Conservation (phyloP, 371 early-diverging fungal species). For the Rhizomucor miehei region DNA sequence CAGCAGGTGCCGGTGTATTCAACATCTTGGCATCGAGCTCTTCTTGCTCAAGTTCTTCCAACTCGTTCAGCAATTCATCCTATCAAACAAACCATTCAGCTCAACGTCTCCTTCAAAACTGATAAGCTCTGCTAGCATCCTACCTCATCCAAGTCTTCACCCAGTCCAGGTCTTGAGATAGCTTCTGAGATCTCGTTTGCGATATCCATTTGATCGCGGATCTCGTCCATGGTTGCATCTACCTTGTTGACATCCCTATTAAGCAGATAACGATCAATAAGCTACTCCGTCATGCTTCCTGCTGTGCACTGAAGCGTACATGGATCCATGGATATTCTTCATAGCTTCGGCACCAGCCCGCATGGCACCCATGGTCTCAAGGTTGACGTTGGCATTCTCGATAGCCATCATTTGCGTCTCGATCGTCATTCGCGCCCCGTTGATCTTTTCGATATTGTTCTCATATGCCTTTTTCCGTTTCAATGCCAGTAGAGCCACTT, state of each 20-base stretch:
- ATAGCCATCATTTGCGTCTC: constrained; percentile 96
- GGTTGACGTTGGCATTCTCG: constrained; percentile 94
- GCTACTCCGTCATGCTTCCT: not conserved
- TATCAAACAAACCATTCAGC: constrained; percentile 13
- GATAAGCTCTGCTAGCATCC: not conserved
- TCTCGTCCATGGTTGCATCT: constrained; percentile 95
- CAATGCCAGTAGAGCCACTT: constrained; percentile 90
- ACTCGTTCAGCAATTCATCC: constrained; percentile 89
- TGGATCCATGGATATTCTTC: constrained; percentile 90
- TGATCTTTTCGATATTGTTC: constrained; percentile 84
- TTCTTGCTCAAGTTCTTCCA: constrained; percentile 94
- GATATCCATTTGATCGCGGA: constrained; percentile 95
- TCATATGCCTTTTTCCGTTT: constrained; percentile 92
- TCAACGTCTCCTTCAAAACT: no score
- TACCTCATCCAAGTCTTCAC: constrained; percentile 88
- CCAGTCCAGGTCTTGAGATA: constrained; percentile 85
- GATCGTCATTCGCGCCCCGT: constrained; percentile 87
- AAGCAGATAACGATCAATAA: constrained; percentile 4
- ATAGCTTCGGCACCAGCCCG: constrained; percentile 91
- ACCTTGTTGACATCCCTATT: constrained; percentile 91
- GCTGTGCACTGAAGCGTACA: constrained; percentile 54
- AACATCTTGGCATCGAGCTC: constrained; percentile 86
- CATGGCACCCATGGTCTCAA: constrained; percentile 96
- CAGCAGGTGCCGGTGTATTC: constrained; percentile 67
- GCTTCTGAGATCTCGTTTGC: constrained; percentile 95